Base-by-base conservation (phyloP, 108 stramenopile genomes). In the Stephanodiscus triporus region DNA sequence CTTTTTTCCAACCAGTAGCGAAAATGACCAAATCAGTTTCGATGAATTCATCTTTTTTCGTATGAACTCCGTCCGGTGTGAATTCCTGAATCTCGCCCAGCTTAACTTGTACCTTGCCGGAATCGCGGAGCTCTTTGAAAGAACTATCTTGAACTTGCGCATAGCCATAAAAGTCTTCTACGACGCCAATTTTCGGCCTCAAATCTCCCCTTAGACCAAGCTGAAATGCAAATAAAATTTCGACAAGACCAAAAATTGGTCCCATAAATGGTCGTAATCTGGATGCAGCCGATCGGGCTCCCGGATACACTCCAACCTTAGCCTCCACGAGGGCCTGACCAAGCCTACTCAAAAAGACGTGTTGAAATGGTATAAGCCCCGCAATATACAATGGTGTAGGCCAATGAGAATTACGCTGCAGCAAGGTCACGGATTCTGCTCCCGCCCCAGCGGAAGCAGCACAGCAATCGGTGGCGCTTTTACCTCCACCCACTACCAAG, bases 161-260 rank as follows among this genome's bases (percentile, higher is more conserved):
- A 16, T 68, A 69, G 0, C 68, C 69, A 63, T 80, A 80, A 48
- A 80, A 80, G 40, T 80, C 79, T 38, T 70, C 68, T 14, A 80
- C 74, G 13, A 80, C 74, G 14, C 43, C 43, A 16, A 45, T 16
- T 45, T 45, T 45, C 14, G 43, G 43, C 43, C 13, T 16, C 43
- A 45, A 45, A 45, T 45, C 43, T 45, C 43, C 43, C 16, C 16
- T 45, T 0, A 45, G 43, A 45, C 43, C 43, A 45, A 45, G 43
- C 40, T 80, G 79, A n/a, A 45, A 20, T 20, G 79, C 79, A 70
- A 80, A 80, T 11, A 80, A 26, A 7, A 48, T 14, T 22, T 80
- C 79, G 11, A 80, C 79, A 16, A 45, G 14, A 23, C 27, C n/a
- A 29, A 78, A 78, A 9, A 78, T 66, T 14, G 73, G 73, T 11